Percentiles rank a stretch among this genome's conserved stretches.
Evolutionary conservation across 1,284 basidiomycete species (phyloP).

Genomic region (Naganishia cerealis): DNA sequence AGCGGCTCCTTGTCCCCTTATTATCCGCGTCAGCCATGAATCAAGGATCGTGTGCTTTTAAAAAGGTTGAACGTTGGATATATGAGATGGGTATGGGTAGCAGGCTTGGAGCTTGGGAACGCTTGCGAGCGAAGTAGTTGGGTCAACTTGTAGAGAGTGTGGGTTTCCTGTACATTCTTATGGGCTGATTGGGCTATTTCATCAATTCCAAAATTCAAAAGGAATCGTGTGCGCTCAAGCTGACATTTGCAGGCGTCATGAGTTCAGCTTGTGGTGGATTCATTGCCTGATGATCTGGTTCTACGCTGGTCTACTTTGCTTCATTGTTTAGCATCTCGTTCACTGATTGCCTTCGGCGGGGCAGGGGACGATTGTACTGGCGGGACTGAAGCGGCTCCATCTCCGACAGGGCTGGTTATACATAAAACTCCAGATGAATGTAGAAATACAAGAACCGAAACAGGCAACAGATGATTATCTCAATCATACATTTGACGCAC

Average conservation of each 20-base stretch:
- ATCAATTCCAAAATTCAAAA: slow-evolving; percentile 27
- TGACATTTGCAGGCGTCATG: background rate
- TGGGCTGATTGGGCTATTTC: slow-evolving; percentile 23
- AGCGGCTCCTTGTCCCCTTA: background rate
- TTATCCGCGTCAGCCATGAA: background rate
- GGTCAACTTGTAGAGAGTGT: slow-evolving; percentile 11
- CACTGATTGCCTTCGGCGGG: no score
- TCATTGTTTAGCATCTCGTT: no score
- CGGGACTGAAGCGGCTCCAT: no score
- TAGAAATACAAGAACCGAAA: no score
- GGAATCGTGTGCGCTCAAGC: background rate
- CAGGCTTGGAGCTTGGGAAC: slow-evolving; percentile 9
- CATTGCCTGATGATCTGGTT: no score
- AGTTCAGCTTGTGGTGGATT: no score
- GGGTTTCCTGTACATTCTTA: slow-evolving; percentile 22
- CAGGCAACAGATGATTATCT: no score
- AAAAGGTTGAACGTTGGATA: slow-evolving; percentile 1
- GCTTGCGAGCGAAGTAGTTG: slow-evolving; percentile 8
- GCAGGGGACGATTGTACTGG: no score
- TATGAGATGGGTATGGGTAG: background rate
- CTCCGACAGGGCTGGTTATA: no score
- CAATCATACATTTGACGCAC: no score
- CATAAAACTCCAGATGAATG: no score
- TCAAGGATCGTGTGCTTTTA: slow-evolving; percentile 25
- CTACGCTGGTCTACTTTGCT: no score